These are phyloP conservation scores for Coemansia asiatica DNA, from an alignment of 192 early-diverging fungal genomes.

Conservation along the genomic window DNA sequence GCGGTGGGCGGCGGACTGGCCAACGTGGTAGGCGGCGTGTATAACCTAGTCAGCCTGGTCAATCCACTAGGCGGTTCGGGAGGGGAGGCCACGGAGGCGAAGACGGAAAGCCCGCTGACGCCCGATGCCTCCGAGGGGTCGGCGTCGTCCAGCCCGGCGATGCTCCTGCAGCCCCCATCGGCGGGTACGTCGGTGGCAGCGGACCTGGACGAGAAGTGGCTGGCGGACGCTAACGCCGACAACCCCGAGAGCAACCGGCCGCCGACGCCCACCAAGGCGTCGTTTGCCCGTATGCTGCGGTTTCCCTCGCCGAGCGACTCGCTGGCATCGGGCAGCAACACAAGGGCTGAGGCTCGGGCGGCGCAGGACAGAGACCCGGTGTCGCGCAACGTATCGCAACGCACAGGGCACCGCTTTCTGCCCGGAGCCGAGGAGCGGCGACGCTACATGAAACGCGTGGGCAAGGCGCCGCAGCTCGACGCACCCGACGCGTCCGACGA, in stretches of 20 bases:
- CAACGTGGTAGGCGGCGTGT: conserved; percentile 44
- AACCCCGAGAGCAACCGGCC: conserved; percentile 55
- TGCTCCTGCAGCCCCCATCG: conserved; percentile 37
- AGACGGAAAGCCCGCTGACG: not conserved
- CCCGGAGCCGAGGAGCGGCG: conserved; percentile 51
- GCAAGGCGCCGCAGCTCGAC: conserved; percentile 52
- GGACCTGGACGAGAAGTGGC: conserved; percentile 47
- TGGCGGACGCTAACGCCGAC: conserved; percentile 54
- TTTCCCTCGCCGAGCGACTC: conserved; percentile 17
- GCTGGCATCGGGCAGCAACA: not conserved
- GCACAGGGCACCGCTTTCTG: conserved; percentile 44
- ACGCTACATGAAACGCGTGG: conserved; percentile 44
- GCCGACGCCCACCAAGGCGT: conserved; percentile 50
- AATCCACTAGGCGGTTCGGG: conserved; percentile 28
- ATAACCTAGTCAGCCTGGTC: conserved; percentile 48
- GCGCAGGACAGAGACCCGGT: conserved; percentile 31
- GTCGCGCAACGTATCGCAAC: conserved; percentile 48
- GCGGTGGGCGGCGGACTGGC: conserved; percentile 48
- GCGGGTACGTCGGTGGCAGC: conserved; percentile 50
- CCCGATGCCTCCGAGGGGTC: not conserved
- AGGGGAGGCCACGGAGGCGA: conserved; percentile 1
- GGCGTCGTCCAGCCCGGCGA: conserved; percentile 6
- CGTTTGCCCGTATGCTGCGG: conserved; percentile 45
- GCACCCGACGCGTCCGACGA: conserved; percentile 15
- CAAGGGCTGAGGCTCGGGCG: conserved; percentile 10